These are phyloP conservation scores for Triangularia verruculosa DNA, from an alignment of 2,329 filamentous ascomycete genomes.

Conservation along the genomic window DNA sequence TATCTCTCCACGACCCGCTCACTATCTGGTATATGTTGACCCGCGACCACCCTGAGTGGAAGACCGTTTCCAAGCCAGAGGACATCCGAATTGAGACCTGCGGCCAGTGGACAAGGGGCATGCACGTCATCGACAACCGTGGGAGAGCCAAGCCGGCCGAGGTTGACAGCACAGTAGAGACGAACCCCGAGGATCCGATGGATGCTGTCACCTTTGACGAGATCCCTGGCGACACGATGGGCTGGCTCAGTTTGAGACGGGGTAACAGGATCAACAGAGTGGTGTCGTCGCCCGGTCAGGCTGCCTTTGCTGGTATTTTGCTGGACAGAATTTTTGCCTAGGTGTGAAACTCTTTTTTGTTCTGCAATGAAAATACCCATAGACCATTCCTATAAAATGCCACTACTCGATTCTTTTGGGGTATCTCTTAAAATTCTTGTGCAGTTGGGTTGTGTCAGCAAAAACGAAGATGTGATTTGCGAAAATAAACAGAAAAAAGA, in stretches of 20 bases:
- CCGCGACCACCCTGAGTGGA: slow-evolving; percentile 56
- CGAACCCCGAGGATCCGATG: slow-evolving; percentile 40
- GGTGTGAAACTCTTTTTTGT: slow-evolving; percentile 1
- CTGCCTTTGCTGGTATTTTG: slow-evolving; percentile 63
- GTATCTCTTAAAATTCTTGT: slow-evolving; percentile 23
- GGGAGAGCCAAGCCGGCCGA: slow-evolving; percentile 52
- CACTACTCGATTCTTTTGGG: slow-evolving; percentile 10
- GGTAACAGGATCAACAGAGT: slow-evolving; percentile 82
- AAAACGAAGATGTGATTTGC: not conserved
- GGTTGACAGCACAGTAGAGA: slow-evolving; percentile 29
- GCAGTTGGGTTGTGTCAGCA: slow-evolving; percentile 21
- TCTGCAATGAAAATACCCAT: not conserved
- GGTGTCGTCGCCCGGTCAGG: slow-evolving; percentile 64
- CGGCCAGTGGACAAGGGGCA: slow-evolving; percentile 92
- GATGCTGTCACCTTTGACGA: slow-evolving; percentile 50
- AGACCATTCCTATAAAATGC: slow-evolving; percentile 12
- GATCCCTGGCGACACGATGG: slow-evolving; percentile 67
- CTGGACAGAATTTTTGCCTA: slow-evolving; percentile 63
- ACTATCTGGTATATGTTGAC: slow-evolving; percentile 77
- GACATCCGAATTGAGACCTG: slow-evolving; percentile 87
- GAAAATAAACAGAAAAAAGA: slow-evolving; percentile 6
- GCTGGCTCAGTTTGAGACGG: slow-evolving; percentile 69
- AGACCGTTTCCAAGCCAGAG: slow-evolving; percentile 56
- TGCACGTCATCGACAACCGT: slow-evolving; percentile 80
- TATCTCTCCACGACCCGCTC: slow-evolving; percentile 74